Evolutionary conservation across 2,329 filamentous ascomycete genomes (phyloP), one percentile per base, ranked within the genome.

Genomic region (Pseudogymnoascus destructans): DNA sequence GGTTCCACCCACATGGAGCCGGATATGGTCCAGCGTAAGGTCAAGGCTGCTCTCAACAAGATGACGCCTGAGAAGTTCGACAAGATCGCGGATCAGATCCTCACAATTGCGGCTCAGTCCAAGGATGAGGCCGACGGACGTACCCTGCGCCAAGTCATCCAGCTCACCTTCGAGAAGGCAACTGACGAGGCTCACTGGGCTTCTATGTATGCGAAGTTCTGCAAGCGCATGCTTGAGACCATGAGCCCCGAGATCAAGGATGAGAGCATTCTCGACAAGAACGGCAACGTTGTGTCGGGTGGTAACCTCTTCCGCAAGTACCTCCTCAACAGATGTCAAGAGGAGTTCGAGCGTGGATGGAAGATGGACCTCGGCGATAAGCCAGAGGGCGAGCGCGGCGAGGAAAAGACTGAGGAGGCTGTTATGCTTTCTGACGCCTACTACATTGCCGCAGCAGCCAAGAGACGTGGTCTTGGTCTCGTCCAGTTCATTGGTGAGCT

Each of bases 61-160:
- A 97, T 98, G 93, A 97, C 93, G 0, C 93, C 93, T 0, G 93
- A 98, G 75, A 98, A 97, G 70, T 98, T 98, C 67, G 91, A 95
- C 70, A 90, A 86, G 75, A 95, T 98, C 65, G 83, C 93, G 5
- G 87, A 91, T 62, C 90, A 96, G 72, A 95, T 98, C 62, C 80
- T 98, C 27, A 79, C 84, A 58, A 98, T 98, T 70, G 90, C 92
- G 25, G 87, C 83, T 19, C 93, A 98, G 71, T 97, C 92, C 58
- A 95, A 95, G 79, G 87, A 95, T 66, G 93, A 98, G 75, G 81
- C 82, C 19, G 93, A 98, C 67, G 93, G 93, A 46, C 88, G 92
- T 60, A 97, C 93, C 6, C 80, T 98, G 56, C 87, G 93, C 67
- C 93, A 98, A 73, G 92, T 98, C 68, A 98, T 98, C 69, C 92